Evolutionary conservation across 306 rosid species (phyloP), one percentile per base, ranked within the genome.

Genomic region (Dalbergia cochinchinensis): DNA sequence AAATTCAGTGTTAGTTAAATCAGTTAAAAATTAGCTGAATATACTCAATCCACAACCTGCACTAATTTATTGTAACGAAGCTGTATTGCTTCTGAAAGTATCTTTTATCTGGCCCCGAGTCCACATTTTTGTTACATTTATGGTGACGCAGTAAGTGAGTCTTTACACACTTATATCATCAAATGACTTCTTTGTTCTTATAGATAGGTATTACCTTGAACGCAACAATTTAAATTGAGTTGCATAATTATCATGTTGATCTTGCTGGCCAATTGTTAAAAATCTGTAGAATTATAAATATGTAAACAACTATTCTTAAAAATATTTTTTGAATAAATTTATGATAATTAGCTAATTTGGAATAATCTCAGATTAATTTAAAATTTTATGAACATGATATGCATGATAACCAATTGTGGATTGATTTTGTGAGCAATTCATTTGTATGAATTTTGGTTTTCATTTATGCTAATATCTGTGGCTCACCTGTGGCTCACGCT

Each of bases 141-240:
- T 75, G 51, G 39, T 34, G 77, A 35, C 4, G 20, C 15, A 45
- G 37, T 42, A 42, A 41, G 60, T 39, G 57, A 26, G 68, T 33
- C 33, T 55, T 55, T 35, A 16, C 74, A 63, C 22, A 34, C 50
- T 11, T 65, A 53, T 51, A 31, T 77, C 12, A 68, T 58, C 67
- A 68, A 68, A 42, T 68, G 41, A 26, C 31, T 42, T 7, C 48
- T 42, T 42, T 6, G 14, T 57, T 54, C 45, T 22, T 42, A 12
- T 54, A 71, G 51, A 35, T 54, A 33, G 59, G 22, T 37, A 58
- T 42, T 55, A 4, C 22, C 48, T 8, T 37, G 45, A 45, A 58
- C 33, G 39, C 53, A 69, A 57, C n/a, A 0, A 5, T 53, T 54
- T 44, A 66, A 55, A 0, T 42, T 42, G 48, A 42, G 48, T 42